Conservation (phyloP, 805 yeast genomes). For the Wickerhamiella nectarea region DNA sequence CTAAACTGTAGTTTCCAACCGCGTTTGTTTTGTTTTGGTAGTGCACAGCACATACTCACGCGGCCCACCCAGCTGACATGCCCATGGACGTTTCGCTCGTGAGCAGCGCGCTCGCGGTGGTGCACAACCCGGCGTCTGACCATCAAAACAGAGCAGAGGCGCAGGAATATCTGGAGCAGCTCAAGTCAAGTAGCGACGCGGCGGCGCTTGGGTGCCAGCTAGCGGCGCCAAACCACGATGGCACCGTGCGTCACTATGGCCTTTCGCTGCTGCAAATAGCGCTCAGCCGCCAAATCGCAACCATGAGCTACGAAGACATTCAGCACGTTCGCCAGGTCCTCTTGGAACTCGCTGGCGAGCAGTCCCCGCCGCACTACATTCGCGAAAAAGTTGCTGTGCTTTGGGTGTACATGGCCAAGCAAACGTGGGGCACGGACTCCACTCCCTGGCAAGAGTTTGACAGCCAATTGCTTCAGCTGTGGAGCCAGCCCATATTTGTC, state of each 20-base stretch:
- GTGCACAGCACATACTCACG: too few species aligned
- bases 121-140: conserved; percentile 25
- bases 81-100: conserved; percentile 35
- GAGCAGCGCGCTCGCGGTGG: conserved; percentile 51
- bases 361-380: conserved; percentile 74
- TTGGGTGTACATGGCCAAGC: conserved; percentile 85
- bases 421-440: conserved; percentile 64
- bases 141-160: conserved; percentile 35
- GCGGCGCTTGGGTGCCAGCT: conserved; percentile 89
- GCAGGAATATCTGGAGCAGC: conserved; percentile 54
- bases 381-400: conserved; percentile 79
- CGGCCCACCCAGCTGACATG: neutral
- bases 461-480: conserved; percentile 51
- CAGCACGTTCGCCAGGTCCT: conserved; percentile 73
- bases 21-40: too few species aligned
- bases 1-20: too few species aligned
- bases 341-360: conserved; percentile 50
- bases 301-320: conserved; percentile 45
- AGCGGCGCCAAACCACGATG: conserved; percentile 50
- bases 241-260: conserved; percentile 81
- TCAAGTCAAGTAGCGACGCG: conserved; percentile 66
- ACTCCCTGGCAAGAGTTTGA: conserved; percentile 84
- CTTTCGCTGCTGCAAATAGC: conserved; percentile 65
- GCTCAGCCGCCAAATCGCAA: conserved; percentile 38
- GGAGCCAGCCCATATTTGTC: conserved; percentile 51